Percentiles rank a stretch among this genome's conserved stretches.
Conservation (phyloP, 345 rosid genomes). For the Pistacia atlantica region DNA sequence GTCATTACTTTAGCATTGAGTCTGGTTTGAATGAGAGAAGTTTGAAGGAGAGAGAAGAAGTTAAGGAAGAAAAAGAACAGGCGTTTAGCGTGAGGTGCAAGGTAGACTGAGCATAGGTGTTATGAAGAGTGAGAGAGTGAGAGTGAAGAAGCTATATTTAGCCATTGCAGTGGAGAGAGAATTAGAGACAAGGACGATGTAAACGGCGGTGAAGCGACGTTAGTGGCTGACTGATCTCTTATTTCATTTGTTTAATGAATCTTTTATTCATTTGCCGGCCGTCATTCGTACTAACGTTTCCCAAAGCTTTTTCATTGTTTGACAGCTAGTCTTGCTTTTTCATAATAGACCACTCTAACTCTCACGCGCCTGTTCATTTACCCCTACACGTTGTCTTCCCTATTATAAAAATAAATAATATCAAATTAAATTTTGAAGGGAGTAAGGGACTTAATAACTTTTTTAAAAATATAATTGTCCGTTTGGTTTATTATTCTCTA, state of each 20-base stretch:
- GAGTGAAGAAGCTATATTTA: neutral
- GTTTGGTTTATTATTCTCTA: too few relatives aligned
- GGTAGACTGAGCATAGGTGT: constrained; percentile 54
- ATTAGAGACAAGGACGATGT: constrained; percentile 20
- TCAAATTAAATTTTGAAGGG: too few relatives aligned
- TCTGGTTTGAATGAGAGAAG: constrained; percentile 8
- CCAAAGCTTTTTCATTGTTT: constrained; percentile 30
- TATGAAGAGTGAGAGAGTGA: constrained; percentile 52
- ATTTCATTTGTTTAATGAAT: neutral
- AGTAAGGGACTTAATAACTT: too few relatives aligned
- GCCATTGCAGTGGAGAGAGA: constrained; percentile 25
- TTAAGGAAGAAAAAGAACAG: constrained; percentile 43
- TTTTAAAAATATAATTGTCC: too few relatives aligned
- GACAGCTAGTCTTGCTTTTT: neutral
- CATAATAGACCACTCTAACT: neutral
- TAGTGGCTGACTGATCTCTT: constrained; percentile 14
- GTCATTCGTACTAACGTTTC: constrained; percentile 56
- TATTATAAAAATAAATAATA: too few relatives aligned
- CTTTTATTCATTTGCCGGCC: constrained; percentile 33
- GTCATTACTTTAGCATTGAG: constrained; percentile 17
- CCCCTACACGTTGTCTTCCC: too few relatives aligned
- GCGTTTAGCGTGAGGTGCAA: constrained; percentile 80
- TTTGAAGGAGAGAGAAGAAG: constrained; percentile 16
- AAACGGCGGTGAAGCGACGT: constrained; percentile 87
- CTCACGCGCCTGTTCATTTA: neutral